phyloP scores from a whole-genome alignment of 257 asterid species.

The Linaria vulgaris region DNA sequence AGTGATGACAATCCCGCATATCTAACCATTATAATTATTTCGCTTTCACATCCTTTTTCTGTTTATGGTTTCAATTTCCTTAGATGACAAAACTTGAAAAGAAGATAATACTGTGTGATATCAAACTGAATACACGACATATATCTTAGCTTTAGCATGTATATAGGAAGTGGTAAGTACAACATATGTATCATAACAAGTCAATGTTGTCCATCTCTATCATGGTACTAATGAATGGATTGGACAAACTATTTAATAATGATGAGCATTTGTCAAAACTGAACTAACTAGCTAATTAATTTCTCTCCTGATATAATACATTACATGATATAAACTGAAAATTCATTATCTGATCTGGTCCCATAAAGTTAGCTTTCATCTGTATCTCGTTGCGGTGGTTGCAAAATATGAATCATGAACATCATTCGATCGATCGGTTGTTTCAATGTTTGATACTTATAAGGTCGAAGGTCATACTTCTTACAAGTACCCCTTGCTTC shows the following conservation, averaged over 20 bases:
- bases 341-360: conserved; percentile 34
- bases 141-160: conserved; percentile 14
- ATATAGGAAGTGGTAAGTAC: conserved; percentile 17
- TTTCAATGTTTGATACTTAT: conserved; percentile 39
- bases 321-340: conserved; percentile 21
- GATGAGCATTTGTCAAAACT: not conserved
- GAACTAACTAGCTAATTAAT: not conserved
- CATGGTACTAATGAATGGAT: not conserved
- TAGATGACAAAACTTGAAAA: conserved; percentile 28
- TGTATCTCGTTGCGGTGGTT: conserved; percentile 41
- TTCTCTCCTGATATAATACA: not conserved
- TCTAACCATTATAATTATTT: too few species aligned
- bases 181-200: conserved; percentile 18
- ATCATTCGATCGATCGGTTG: conserved; percentile 24
- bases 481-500: conserved; percentile 36
- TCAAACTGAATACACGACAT: conserved; percentile 12
- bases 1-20: too few species aligned
- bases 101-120: conserved; percentile 21
- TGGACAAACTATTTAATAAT: not conserved
- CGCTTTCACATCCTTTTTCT: too few species aligned
- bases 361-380: conserved; percentile 19
- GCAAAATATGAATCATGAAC: conserved; percentile 23
- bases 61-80: not conserved
- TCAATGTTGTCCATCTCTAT: not conserved
- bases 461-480: conserved; percentile 53